Percentiles rank a stretch among this genome's conserved stretches.
Evolutionary conservation across 2,329 filamentous ascomycete species (phyloP).

Genomic region (Fusarium sp.): DNA sequence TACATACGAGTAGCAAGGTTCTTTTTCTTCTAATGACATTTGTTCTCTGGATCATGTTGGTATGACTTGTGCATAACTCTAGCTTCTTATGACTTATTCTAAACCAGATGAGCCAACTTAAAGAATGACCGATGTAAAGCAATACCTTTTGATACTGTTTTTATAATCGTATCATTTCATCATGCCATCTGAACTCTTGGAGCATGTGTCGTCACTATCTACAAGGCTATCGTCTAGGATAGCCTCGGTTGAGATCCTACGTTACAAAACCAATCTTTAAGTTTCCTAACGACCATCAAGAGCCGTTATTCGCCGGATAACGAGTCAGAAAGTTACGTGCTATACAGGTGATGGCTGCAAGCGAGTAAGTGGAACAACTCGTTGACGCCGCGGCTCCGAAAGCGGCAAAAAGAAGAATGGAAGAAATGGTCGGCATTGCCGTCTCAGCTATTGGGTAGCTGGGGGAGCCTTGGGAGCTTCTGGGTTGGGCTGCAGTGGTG

Average conservation of each 20-base stretch:
- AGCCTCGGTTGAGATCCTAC: not conserved
- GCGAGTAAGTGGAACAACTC: conserved; percentile 32
- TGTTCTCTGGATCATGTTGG: not conserved
- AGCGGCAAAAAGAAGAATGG: conserved; percentile 27
- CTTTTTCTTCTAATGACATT: not conserved
- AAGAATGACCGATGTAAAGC: too few relatives aligned
- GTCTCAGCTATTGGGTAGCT: conserved; percentile 21
- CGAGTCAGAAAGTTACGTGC: conserved; percentile 31
- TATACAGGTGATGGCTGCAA: conserved; percentile 22
- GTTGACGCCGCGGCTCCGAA: conserved; percentile 30
- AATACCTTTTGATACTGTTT: too few relatives aligned
- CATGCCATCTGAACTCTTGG: too few relatives aligned
- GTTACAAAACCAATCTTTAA: not conserved
- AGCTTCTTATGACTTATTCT: not conserved
- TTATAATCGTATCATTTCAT: too few relatives aligned
- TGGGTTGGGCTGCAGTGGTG: conserved; percentile 30
- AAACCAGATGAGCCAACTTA: too few relatives aligned
- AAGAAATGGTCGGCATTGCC: conserved; percentile 30
- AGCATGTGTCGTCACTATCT: not conserved
- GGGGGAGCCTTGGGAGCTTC: not conserved
- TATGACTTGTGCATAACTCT: not conserved
- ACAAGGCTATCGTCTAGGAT: not conserved
- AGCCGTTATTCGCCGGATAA: conserved; percentile 23
- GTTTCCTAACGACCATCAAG: conserved; percentile 12
- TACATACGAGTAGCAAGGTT: too few relatives aligned